Evolutionary conservation across 108 stramenopile genomes (phyloP), one percentile per base, ranked within the genome.

Genomic region (Fragilaria radians): DNA sequence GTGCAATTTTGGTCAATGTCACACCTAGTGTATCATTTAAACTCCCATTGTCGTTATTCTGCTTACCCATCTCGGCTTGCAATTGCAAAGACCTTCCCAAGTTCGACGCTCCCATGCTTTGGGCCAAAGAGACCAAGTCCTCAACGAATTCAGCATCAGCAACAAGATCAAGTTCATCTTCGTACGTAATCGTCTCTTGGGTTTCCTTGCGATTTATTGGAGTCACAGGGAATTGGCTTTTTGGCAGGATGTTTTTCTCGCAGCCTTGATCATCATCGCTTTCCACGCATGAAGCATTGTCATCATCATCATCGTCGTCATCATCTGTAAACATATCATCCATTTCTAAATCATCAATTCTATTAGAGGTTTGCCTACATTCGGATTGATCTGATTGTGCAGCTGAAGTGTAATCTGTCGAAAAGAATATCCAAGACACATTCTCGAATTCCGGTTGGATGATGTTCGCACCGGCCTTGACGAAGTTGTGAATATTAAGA

Each of bases 291-390:
- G 50, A 74, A 5, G 31, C 65, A n/a, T 29, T 63, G 31, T 79
- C 83, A 47, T 80, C 82, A 7, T 72, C 84, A 29, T 52, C 64
- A 5, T 61, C 59, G n/a, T 73, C 60, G 7, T 63, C 65, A n/a
- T n/a, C n/a, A n/a, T n/a, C n/a, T n/a, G n/a, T n/a, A 55, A 82
- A 85, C 82, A 86, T 84, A 29, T 83, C 81, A 18, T 81, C 85
- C 88, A 89, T 89, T 28, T 83, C 81, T 88, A 93, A 87, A 46
- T 93, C 91, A 65, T 85, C 90, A 7, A 82, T 46, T n/a, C n/a
- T n/a, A 48, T 70, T 48, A 51, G 65, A 46, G 19, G 65, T 53
- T 54, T 66, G 53, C 5, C 48, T 47, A 19, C 62, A 67, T 47
- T 73, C 67, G 22, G 52, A 54, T 5, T 48, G 1, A n/a, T n/a